phyloP scores from a whole-genome alignment of 2,329 filamentous ascomycete genomes.

The Scedosporium minutisporum region DNA sequence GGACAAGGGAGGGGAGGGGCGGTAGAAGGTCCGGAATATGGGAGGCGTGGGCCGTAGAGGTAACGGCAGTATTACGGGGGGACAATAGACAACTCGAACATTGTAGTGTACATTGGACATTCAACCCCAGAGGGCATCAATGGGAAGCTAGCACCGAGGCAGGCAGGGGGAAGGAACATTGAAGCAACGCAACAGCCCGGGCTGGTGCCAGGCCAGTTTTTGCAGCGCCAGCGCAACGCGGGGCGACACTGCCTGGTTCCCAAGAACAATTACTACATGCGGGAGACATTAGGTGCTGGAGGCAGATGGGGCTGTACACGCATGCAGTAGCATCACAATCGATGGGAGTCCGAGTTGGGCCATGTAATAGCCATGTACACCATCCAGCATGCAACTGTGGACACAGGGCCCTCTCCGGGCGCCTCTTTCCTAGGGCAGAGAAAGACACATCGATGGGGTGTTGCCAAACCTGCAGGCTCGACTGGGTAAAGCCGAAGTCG shows the following conservation, averaged over 20 bases:
- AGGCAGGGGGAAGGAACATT: not conserved
- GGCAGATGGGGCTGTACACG: not conserved
- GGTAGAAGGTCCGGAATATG: not conserved
- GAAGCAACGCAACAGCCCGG: not conserved
- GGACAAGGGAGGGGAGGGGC: conserved; percentile 10
- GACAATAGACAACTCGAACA: not conserved
- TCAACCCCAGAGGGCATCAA: not conserved
- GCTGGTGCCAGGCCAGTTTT: not conserved
- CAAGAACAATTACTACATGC: not conserved
- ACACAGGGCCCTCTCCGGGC: not conserved
- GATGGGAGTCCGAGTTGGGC: not conserved
- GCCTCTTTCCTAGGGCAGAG: not conserved
- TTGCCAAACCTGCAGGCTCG: not conserved
- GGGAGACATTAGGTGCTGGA: not conserved
- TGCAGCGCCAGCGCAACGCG: not conserved
- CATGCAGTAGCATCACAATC: not conserved
- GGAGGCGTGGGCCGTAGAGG: not conserved
- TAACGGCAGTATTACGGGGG: not conserved
- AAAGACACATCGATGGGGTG: not conserved
- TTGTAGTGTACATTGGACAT: not conserved
- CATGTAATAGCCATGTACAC: not conserved
- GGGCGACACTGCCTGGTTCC: conserved; percentile 1
- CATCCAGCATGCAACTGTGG: not conserved
- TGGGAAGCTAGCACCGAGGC: not conserved
- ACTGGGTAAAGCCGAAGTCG: not conserved